phyloP scores from a whole-genome alignment of 352 stramenopile genomes.

The Phytophthora brassicae region DNA sequence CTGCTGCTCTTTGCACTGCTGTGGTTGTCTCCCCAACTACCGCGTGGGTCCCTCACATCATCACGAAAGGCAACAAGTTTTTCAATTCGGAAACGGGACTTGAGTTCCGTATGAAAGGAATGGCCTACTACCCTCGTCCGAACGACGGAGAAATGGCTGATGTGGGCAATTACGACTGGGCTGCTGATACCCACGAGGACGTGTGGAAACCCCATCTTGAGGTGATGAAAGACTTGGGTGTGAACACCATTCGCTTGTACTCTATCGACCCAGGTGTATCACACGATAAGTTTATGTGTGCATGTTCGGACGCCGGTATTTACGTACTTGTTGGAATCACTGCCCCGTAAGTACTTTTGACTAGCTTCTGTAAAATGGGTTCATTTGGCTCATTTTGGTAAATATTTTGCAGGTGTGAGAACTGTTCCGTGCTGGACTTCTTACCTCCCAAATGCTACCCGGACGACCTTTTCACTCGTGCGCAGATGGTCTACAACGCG shows the following conservation, averaged over 20 bases:
- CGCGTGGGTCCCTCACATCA: conserved; percentile 52
- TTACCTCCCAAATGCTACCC: conserved; percentile 58
- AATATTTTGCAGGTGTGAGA: conserved; percentile 43
- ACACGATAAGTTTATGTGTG: conserved; percentile 86
- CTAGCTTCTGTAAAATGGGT: neutral
- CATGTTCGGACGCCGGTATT: conserved; percentile 58
- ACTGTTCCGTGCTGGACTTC: conserved; percentile 53
- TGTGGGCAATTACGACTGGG: conserved; percentile 65
- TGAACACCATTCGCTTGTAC: conserved; percentile 77
- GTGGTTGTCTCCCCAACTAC: conserved; percentile 17
- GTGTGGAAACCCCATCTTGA: conserved; percentile 65
- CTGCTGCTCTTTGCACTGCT: conserved; percentile 16
- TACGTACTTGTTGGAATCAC: conserved; percentile 73
- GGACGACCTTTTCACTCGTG: conserved; percentile 51
- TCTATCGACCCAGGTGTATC: conserved; percentile 56
- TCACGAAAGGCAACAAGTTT: conserved; percentile 83
- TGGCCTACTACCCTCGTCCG: conserved; percentile 70
- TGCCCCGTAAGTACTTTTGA: conserved; percentile 39
- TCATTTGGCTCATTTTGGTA: neutral
- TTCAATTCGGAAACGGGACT: conserved; percentile 66
- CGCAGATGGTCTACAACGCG: conserved; percentile 67
- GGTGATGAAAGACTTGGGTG: conserved; percentile 53
- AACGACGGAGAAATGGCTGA: conserved; percentile 60
- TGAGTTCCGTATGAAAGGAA: conserved; percentile 77
- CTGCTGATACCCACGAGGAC: conserved; percentile 53